Evolutionary conservation across 2,329 filamentous ascomycete genomes (phyloP), one percentile per base, ranked within the genome.

Genomic region (Colletotrichum coccodes): DNA sequence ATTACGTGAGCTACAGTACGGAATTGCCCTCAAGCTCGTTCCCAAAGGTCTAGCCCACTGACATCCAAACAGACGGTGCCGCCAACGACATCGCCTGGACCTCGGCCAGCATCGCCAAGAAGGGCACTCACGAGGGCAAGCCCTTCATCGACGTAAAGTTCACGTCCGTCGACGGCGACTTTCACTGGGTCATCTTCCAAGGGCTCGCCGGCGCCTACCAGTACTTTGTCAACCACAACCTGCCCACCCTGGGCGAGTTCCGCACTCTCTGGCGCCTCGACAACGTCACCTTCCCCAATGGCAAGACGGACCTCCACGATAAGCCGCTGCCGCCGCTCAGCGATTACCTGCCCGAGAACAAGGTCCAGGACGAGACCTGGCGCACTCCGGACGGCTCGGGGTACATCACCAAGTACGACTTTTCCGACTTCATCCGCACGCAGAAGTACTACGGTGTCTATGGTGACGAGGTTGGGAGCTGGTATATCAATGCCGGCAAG

Each of bases 311-410:
- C 47, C 73, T 83, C 30, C 83, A 81, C 34, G 83, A 87, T 64
- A 84, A 81, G 26, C 71, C 75, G 1, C 76, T 87, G 7, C 85
- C 85, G 0, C 74, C 80, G 0, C 75, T 86, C 7, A 73, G 75
- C 2, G 80, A 85, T 46, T 85, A 86, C 64, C 64, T 77, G 4
- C 75, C 72, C 6, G 78, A 80, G 12, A 85, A 82, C 14, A 86
- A 86, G 50, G 82, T 87, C 4, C 84, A 87, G 71, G 85, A 87
- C 73, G 84, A 87, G 76, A 87, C 85, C 1, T 87, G 84, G 84
- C 78, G 82, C 59, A 80, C 77, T 32, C 78, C 54, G 1, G 21
- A 60, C 3, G 61, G 61, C 14, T 14, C 4, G 78, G 76, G 75
- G 2, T 87, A 84, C 64, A 79, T 88, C 67, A 86, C 83, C 3